These are phyloP conservation scores for Penicillium simplicissimum DNA, from an alignment of 495 filamentous ascomycete genomes.

Conservation along the genomic window DNA sequence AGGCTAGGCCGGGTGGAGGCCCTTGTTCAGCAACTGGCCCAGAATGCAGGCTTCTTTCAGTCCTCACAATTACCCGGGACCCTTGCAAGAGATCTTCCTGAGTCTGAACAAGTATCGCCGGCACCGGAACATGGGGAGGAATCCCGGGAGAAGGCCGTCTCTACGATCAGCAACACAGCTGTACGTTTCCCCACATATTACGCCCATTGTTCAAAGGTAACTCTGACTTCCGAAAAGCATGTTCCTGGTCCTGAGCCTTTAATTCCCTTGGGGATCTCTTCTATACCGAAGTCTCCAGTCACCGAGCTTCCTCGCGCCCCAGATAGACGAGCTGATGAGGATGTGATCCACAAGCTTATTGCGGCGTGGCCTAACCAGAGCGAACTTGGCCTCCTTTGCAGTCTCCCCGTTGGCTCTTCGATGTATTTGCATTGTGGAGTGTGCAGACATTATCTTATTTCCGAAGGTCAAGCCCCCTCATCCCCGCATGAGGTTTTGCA, in stretches of 20 bases:
- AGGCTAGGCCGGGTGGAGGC: constrained; percentile 33
- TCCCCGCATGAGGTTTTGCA: constrained; percentile 34
- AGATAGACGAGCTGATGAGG: constrained; percentile 14
- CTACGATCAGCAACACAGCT: background rate
- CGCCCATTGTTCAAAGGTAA: background rate
- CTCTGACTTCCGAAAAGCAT: background rate
- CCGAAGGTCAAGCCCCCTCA: constrained; percentile 7
- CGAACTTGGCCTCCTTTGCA: constrained; percentile 38
- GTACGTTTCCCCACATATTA: background rate
- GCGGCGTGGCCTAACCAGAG: constrained; percentile 38
- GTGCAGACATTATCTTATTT: constrained; percentile 25
- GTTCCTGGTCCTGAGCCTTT: background rate
- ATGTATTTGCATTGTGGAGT: constrained; percentile 28
- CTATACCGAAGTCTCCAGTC: background rate
- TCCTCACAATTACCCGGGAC: background rate
- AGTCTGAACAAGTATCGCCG: background rate
- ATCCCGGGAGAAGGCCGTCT: background rate
- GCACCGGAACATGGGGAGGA: background rate
- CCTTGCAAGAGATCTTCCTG: background rate
- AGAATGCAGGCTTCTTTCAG: background rate
- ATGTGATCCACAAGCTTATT: constrained; percentile 29
- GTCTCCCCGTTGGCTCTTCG: constrained; percentile 28
- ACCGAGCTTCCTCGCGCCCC: background rate
- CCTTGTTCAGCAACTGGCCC: constrained; percentile 29
- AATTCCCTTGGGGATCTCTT: background rate